Conservation (phyloP, 139 green algal genomes). For the Auxenochlorella pyrenoidosa region DNA sequence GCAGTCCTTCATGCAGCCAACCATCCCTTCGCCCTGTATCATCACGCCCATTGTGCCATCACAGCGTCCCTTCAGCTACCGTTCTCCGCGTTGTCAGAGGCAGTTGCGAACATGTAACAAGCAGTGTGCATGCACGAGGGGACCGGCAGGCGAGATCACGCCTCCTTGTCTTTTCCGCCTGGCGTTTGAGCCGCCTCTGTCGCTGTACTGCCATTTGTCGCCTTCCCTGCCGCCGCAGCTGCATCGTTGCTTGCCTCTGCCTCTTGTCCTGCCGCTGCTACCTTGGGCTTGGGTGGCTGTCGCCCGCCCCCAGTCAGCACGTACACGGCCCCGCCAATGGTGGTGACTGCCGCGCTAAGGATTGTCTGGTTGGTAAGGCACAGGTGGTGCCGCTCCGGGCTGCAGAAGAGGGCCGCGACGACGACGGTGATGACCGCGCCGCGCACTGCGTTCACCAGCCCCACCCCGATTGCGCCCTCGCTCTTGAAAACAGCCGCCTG, state of each 20-base stretch:
- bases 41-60: no score
- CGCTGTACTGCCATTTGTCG: background rate
- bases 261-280: background rate
- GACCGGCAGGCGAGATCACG: background rate
- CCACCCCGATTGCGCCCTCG: constrained; percentile 56
- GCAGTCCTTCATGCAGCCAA: no score
- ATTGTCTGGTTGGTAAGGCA: constrained; percentile 25
- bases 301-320: constrained; percentile 6
- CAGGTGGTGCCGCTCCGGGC: constrained; percentile 1
- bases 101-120: no score
- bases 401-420: constrained; percentile 45
- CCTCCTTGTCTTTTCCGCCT: constrained; percentile 9
- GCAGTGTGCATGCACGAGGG: no score
- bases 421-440: constrained; percentile 48
- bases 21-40: no score
- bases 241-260: background rate
- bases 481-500: constrained; percentile 52
- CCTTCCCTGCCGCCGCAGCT: background rate
- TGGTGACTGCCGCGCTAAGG: constrained; percentile 35
- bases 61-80: no score
- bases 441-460: constrained; percentile 55
- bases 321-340: constrained; percentile 33
- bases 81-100: no score
- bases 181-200: background rate
- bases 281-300: background rate